A percentile compares a stretch with the other conserved stretches of the same genome.
These are phyloP conservation scores for Macrolepiota albuminosa DNA, from an alignment of 768 basidiomycete genomes.

Conservation along the genomic window DNA sequence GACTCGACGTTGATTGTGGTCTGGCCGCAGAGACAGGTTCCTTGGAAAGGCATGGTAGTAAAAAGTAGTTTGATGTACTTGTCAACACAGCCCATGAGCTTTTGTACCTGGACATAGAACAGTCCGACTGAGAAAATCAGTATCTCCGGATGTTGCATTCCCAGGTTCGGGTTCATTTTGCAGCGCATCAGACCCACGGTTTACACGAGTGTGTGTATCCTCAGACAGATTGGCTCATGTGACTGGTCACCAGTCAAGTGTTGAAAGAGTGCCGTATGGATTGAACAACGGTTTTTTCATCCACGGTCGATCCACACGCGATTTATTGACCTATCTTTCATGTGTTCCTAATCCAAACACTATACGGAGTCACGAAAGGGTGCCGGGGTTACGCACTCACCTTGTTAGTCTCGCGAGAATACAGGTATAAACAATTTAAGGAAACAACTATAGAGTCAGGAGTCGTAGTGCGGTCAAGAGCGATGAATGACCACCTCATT, in stretches of 20 bases:
- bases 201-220: not conserved
- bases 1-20: conserved; percentile 23
- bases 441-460: conserved; percentile 12
- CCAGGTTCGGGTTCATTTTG: not conserved
- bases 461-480: conserved; percentile 13
- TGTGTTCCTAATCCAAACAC: not conserved
- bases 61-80: not conserved
- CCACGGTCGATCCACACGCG: not conserved
- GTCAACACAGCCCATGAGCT: not conserved
- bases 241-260: not conserved
- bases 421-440: not conserved
- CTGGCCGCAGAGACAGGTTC: conserved; percentile 29
- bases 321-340: not conserved
- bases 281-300: not conserved
- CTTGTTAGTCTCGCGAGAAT: not conserved
- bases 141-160: not conserved
- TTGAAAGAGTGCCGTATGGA: not conserved
- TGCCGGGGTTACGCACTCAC: not conserved
- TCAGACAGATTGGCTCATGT: not conserved
- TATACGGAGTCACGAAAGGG: not conserved
- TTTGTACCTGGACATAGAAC: not conserved
- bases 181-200: not conserved
- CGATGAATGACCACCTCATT: conserved; percentile 12
- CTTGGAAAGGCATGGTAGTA: conserved; percentile 21
- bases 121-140: not conserved